phyloP scores from a whole-genome alignment of 345 rosid species.

The Gossypium arboreum region DNA sequence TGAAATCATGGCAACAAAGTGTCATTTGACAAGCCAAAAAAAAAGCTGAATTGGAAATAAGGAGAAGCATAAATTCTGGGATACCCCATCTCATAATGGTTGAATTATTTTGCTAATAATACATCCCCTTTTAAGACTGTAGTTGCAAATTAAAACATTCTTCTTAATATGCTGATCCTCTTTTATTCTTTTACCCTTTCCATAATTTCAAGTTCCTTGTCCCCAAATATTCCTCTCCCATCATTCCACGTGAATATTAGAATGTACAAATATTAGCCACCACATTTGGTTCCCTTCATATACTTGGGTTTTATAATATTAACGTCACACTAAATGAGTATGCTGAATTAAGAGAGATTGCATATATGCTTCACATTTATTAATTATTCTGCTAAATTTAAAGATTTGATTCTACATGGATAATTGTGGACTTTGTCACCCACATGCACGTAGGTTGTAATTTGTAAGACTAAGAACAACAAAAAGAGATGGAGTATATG shows the following conservation, averaged over 20 bases:
- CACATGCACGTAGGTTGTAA: neutral
- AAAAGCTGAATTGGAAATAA: constrained; percentile 22
- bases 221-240: constrained; percentile 1
- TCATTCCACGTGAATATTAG: neutral
- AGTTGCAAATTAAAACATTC: constrained; percentile 33
- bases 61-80: too few relatives aligned
- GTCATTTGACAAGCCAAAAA: neutral
- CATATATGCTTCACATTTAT: neutral
- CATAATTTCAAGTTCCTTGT: neutral
- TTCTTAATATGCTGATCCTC: constrained; percentile 1
- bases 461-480: neutral
- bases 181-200: neutral
- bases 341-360: neutral
- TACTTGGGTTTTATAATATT: too few relatives aligned
- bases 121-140: constrained; percentile 20
- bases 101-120: constrained; percentile 30
- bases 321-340: too few relatives aligned
- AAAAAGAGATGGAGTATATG: neutral
- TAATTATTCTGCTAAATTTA: neutral
- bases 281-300: neutral
- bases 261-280: neutral
- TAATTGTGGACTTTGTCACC: neutral
- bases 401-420: constrained; percentile 2
- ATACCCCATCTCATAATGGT: neutral
- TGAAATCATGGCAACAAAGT: constrained; percentile 1